Evolutionary conservation across 257 asterid genomes (phyloP).

Genomic region (Solanum sparsipilum): DNA sequence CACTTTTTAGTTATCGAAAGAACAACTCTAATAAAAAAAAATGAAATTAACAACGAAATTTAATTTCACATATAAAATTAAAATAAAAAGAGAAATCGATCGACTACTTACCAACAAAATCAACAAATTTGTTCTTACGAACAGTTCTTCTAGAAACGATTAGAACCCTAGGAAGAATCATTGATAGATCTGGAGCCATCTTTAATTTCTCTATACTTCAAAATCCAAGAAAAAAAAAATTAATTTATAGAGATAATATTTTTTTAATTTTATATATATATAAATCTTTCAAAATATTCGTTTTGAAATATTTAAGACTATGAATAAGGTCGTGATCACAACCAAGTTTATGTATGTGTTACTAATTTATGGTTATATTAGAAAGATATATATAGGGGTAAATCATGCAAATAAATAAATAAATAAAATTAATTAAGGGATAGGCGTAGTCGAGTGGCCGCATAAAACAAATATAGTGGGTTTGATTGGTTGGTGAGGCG

Average conservation of each 20-base stretch:
- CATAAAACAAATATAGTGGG: not conserved
- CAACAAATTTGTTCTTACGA: constrained; percentile 70
- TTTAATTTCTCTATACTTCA: not conserved
- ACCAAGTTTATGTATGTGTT: not conserved
- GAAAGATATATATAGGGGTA: not conserved
- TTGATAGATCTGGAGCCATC: constrained; percentile 43
- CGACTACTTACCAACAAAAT: constrained; percentile 54
- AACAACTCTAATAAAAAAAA: not conserved
- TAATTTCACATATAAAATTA: not conserved
- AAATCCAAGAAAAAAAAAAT: not conserved
- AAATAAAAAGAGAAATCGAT: not conserved
- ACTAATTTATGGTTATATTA: not conserved
- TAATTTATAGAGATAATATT: too few relatives aligned
- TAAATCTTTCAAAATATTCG: not conserved
- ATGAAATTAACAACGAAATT: not conserved
- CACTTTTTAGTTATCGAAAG: not conserved
- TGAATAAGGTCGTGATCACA: not conserved
- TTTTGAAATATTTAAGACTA: not conserved
- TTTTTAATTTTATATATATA: not conserved
- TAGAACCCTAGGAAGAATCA: constrained; percentile 56
- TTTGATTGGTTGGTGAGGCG: not conserved
- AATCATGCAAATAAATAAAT: not conserved
- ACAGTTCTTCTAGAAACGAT: constrained; percentile 54
- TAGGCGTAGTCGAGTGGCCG: constrained; percentile 11
- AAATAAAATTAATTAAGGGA: not conserved